A percentile compares a stretch with the other conserved stretches of the same genome.
Evolutionary conservation across 441 rosid species (phyloP).

Genomic region (Raphanus hybrid): DNA sequence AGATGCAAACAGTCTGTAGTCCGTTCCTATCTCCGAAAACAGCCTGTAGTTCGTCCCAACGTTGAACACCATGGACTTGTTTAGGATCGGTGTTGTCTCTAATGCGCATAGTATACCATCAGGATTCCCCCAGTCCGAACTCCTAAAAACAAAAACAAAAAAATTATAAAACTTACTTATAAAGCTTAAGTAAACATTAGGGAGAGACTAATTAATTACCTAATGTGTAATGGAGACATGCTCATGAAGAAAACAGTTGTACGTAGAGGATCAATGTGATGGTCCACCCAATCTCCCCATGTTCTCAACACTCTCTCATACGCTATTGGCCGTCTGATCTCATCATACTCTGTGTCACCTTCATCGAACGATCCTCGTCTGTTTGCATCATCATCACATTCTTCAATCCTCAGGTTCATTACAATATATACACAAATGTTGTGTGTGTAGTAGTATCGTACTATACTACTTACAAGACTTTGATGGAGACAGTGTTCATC

Average conservation of each 20-base stretch:
- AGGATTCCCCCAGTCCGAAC: slow-evolving; percentile 77
- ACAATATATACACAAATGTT: background rate
- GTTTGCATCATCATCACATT: background rate
- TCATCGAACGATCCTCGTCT: slow-evolving; percentile 83
- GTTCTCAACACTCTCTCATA: slow-evolving; percentile 64
- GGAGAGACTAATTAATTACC: slow-evolving; percentile 47
- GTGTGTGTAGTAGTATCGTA: background rate
- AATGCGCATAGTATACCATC: slow-evolving; percentile 55
- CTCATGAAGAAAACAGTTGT: slow-evolving; percentile 79
- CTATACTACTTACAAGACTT: slow-evolving; percentile 67
- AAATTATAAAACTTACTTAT: background rate
- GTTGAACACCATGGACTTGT: slow-evolving; percentile 25
- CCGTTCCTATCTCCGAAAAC: slow-evolving; percentile 40
- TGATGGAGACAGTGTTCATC: slow-evolving; percentile 85
- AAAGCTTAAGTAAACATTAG: background rate
- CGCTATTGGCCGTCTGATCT: slow-evolving; percentile 66
- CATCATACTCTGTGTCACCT: slow-evolving; percentile 73
- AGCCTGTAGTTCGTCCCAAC: slow-evolving; percentile 35
- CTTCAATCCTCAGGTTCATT: background rate
- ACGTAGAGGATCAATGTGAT: slow-evolving; percentile 63
- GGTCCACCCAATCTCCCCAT: slow-evolving; percentile 78
- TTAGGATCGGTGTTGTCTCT: slow-evolving; percentile 47
- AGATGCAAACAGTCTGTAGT: slow-evolving; percentile 31
- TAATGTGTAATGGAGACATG: slow-evolving; percentile 85
- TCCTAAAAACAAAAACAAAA: slow-evolving; percentile 44